Conservation (phyloP, 768 basidiomycete genomes). For the Postia placenta region DNA sequence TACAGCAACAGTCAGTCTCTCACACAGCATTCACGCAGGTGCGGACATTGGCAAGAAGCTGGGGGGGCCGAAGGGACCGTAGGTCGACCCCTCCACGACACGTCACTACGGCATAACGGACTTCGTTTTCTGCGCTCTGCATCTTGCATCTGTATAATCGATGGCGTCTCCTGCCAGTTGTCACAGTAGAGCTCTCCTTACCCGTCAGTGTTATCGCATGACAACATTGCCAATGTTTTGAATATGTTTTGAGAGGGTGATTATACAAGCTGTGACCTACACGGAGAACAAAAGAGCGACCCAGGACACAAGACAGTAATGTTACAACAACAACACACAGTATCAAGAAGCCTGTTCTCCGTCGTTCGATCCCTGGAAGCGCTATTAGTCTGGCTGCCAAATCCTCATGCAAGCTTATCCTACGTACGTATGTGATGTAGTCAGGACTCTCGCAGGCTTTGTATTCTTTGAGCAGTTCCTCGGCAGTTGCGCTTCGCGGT, state of each 20-base stretch:
- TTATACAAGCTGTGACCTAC: too few species aligned
- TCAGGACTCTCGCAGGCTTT: constrained; percentile 93
- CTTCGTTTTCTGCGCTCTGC: background rate
- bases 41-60: constrained; percentile 82
- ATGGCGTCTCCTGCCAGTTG: background rate
- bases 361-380: constrained; percentile 12
- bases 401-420: background rate
- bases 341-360: constrained; percentile 11
- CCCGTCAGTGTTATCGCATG: too few species aligned
- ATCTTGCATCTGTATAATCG: background rate
- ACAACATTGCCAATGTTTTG: too few species aligned
- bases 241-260: too few species aligned
- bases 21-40: constrained; percentile 37
- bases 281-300: too few species aligned
- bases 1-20: background rate
- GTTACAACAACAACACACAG: too few species aligned
- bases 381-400: background rate
- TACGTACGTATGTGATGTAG: constrained; percentile 81
- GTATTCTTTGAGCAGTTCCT: constrained; percentile 89
- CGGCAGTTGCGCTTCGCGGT: constrained; percentile 69
- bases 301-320: too few species aligned
- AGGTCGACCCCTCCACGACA: constrained; percentile 34
- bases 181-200: background rate
- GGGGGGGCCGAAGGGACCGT: constrained; percentile 72
- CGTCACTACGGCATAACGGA: background rate